Conservation (phyloP, 2,329 filamentous ascomycete species). For the Paraphoma sp. region DNA sequence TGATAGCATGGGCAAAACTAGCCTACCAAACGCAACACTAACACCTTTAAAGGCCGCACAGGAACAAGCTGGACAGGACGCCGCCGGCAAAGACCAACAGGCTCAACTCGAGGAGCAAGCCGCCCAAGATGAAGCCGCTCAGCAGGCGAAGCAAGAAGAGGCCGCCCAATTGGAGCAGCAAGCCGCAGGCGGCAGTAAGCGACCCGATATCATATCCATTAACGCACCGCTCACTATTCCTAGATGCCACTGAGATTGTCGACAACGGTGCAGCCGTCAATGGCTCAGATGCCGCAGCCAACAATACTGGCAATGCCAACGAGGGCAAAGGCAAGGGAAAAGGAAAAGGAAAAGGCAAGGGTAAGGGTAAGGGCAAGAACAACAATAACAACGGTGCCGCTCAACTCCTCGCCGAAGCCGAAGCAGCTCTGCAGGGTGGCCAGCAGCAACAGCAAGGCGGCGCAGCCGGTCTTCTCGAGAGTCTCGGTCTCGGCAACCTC, state of each 20-base stretch:
- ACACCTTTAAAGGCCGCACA: too few species aligned
- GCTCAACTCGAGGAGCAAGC: conserved; percentile 2
- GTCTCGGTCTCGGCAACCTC: conserved; percentile 6
- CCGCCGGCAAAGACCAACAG: not conserved
- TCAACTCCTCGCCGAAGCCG: conserved; percentile 10
- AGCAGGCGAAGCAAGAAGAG: conserved; percentile 1
- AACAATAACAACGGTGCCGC: conserved; percentile 4
- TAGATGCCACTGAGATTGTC: conserved; percentile 3
- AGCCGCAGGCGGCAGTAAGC: conserved; percentile 19
- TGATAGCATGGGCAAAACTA: not conserved
- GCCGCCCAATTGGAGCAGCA: conserved; percentile 8
- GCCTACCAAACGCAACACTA: not conserved
- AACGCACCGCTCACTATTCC: not conserved
- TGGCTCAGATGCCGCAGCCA: conserved; percentile 12
- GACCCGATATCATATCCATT: not conserved
- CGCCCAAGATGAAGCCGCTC: not conserved
- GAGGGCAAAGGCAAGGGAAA: conserved; percentile 13
- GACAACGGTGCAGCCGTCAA: conserved; percentile 9
- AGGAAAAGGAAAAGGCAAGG: conserved; percentile 9
- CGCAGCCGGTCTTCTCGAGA: conserved; percentile 4
- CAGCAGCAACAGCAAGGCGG: conserved; percentile 12
- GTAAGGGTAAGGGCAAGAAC: conserved; percentile 14
- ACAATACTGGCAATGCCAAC: conserved; percentile 9
- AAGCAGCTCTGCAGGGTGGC: conserved; percentile 12
- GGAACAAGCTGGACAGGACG: too few species aligned